These are phyloP conservation scores for Kokia cookei DNA, from an alignment of 441 rosid species.

Conservation along the genomic window DNA sequence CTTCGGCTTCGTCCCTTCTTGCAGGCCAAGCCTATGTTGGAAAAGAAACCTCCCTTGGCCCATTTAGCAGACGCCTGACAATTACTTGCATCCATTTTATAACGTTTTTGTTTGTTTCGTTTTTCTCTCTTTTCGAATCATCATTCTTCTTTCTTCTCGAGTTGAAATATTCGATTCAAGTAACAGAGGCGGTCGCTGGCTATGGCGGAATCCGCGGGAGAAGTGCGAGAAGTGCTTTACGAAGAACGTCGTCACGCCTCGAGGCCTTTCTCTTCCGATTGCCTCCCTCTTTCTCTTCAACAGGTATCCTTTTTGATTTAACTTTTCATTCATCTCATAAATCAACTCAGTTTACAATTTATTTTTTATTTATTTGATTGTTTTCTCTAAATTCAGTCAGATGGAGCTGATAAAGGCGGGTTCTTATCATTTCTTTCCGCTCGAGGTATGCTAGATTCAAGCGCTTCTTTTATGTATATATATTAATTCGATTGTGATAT, in stretches of 20 bases:
- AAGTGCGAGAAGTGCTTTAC: slow-evolving; percentile 44
- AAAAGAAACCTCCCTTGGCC: neutral
- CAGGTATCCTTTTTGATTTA: slow-evolving; percentile 29
- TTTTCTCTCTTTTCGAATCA: neutral
- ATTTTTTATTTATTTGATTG: neutral
- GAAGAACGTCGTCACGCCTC: slow-evolving; percentile 76
- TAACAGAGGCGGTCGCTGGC: neutral
- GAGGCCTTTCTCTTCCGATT: slow-evolving; percentile 45
- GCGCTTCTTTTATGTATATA: neutral
- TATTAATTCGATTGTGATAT: neutral
- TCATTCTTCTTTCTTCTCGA: neutral
- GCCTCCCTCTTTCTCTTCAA: slow-evolving; percentile 60
- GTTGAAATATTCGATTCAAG: neutral
- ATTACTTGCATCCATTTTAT: neutral
- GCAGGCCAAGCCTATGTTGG: neutral
- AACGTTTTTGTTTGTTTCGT: neutral
- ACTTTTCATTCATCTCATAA: neutral
- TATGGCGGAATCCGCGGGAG: slow-evolving; percentile 24
- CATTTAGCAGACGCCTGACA: neutral
- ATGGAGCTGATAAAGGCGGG: slow-evolving; percentile 40
- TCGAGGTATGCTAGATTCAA: slow-evolving; percentile 30
- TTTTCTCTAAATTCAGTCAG: slow-evolving; percentile 31
- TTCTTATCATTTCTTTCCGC: slow-evolving; percentile 41
- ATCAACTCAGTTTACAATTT: slow-evolving; percentile 9
- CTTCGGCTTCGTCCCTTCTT: neutral